Evolutionary conservation across 441 rosid species (phyloP).

Genomic region (Rhodomyrtus psidioides): DNA sequence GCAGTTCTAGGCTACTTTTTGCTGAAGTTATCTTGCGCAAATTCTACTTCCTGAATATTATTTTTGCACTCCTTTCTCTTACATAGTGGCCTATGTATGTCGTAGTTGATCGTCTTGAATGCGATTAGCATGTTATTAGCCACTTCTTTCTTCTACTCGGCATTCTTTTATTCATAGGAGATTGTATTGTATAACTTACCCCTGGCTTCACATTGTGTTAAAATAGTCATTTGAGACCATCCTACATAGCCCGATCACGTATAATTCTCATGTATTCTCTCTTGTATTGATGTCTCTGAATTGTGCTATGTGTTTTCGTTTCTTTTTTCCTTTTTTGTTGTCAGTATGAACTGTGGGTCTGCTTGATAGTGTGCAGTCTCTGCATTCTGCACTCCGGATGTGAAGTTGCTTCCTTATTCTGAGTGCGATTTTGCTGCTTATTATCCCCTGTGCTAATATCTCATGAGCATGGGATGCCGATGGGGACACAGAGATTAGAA

Average conservation of each 20-base stretch:
- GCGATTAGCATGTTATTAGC: neutral
- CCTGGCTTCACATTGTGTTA: neutral
- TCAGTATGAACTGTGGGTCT: neutral
- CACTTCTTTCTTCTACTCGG: neutral
- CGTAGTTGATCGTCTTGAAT: neutral
- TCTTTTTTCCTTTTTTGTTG: neutral
- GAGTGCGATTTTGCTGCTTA: neutral
- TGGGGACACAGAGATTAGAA: neutral
- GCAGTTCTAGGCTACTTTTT: conserved; percentile 46
- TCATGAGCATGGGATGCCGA: neutral
- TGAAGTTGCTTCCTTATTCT: neutral
- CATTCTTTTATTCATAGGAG: neutral
- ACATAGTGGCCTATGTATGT: neutral
- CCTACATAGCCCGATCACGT: neutral
- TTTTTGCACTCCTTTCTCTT: neutral
- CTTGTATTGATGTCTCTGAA: neutral
- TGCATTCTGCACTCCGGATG: neutral
- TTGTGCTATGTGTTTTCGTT: neutral
- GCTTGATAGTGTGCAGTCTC: neutral
- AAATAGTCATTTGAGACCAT: neutral
- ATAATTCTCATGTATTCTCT: neutral
- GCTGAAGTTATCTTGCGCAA: conserved; percentile 19
- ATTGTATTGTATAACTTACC: neutral
- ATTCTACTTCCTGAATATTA: conserved; percentile 1
- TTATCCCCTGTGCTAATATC: neutral